Base-by-base conservation (phyloP, 1,284 basidiomycete species). In the Mycena citricolor region DNA sequence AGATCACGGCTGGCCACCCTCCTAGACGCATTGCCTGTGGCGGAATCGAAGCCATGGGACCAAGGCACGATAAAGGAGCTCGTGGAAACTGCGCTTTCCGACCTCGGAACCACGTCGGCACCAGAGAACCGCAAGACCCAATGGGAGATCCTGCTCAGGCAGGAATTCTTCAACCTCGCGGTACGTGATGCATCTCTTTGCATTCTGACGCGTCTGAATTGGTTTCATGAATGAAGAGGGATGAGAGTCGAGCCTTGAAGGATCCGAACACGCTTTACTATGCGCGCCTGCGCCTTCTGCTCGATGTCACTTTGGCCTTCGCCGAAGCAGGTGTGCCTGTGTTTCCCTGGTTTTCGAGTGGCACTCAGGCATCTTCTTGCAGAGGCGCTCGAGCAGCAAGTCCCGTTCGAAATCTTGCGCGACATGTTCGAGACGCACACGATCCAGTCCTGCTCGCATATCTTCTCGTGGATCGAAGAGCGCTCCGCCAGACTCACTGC, bases 391-490 rank as follows among this genome's bases (percentile, higher is more conserved):
- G 69, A 71, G 51, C 64, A 61, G 34, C 62, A 60, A 4, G 67
- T 69, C 45, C 66, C 86, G 1, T 80, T 90, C 54, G 69, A 69
- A 26, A 69, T 87, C 16, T 72, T 93, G 2, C 79, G 87, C 56
- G 84, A 88, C 54, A 68, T 93, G 11, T 70, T 92, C 40, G 90
- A 93, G 59, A 81, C 79, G 1, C 88, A 91, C 54, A 90, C 90
- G 8, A 83, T 93, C 51, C 62, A 70, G 1, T 89, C 86, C 7
- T 92, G 90, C 61, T 86, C 86, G 11, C 81, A 85, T 53, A 79
- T 92, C 24, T 90, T 92, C 65, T 80, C 81, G 3, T 93, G 89
- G 85, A 83, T 93, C 32, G 90, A 93, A 65, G 64, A 64, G 38
- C 81, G 84, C 20, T 75, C 81, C 0, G 63, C 69, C 14, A 73